phyloP scores from a whole-genome alignment of 2,329 filamentous ascomycete genomes.

The Fonsecaea pugnacius region DNA sequence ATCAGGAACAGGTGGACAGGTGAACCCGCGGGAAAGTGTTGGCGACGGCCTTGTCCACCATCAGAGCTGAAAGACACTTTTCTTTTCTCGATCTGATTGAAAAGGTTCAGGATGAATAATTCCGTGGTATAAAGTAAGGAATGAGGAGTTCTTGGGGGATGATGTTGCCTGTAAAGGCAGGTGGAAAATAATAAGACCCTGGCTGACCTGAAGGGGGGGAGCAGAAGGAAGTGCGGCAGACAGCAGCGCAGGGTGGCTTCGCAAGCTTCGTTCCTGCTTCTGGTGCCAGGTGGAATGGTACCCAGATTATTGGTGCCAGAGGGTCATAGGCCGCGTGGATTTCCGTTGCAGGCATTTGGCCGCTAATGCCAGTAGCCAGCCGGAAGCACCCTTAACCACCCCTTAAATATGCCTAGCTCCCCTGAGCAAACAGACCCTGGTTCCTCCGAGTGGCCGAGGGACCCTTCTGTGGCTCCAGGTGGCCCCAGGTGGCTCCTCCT shows the following conservation, averaged over 20 bases:
- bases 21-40: not conserved
- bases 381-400: constrained; percentile 1
- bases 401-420: not conserved
- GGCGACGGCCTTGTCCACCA: not conserved
- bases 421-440: not conserved
- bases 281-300: not conserved
- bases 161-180: not conserved
- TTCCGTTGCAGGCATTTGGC: constrained; percentile 1
- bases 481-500: not conserved
- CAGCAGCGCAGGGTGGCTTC: not conserved
- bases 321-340: not conserved
- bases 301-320: not conserved
- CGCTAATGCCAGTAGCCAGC: not conserved
- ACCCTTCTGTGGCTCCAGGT: not conserved
- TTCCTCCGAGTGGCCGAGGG: not conserved
- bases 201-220: not conserved
- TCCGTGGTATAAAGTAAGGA: not conserved
- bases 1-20: not conserved
- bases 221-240: not conserved
- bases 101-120: constrained; percentile 4
- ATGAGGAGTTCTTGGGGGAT: not conserved
- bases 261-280: not conserved
- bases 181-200: not conserved
- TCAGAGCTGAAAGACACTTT: not conserved
- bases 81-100: not conserved